Evolutionary conservation across 176 grass and related monocot species (phyloP), one percentile per base, ranked within the genome.

Genomic region (Eleusine coracana): DNA sequence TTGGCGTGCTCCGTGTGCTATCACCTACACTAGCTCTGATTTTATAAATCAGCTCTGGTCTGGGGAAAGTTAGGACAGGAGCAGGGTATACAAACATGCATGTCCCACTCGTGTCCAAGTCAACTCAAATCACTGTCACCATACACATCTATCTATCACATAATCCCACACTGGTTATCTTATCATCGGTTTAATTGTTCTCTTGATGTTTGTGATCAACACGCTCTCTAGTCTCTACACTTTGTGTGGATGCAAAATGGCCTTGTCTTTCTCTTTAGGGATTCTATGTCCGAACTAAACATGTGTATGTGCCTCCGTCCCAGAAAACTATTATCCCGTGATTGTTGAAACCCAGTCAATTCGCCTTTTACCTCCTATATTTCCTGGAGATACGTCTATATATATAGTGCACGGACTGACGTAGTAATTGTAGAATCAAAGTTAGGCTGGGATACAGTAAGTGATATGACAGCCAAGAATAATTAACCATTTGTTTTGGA

Each of bases 101-200:
- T 65, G 60, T 28, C 21, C 79, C 3, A 70, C 56, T 70, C 14
- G 14, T 52, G 25, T 34, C 15, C 9, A 25, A 7, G 55, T 85
- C 75, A 63, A 71, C 75, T 85, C 55, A 64, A 62, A 64, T 71
- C 75, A 63, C 45, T 63, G 52, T 78, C 52, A 34, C 23, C 17
- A 62, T 25, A 27, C 31, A 34, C 21, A 34, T 34, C 48, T 21
- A 56, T 56, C 54, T 15, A 14, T 52, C 50, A 58, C 55, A 20
- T 58, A 21, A 21, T 58, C 55, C 55, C 20, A n/a, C 55, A n/a
- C 20, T 58, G 20, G 6, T 58, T 21, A 52, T 52, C 55, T 58
- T 58, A 58, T 58, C 20, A 58, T 58, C n/a, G 20, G 55, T n/a
- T 58, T 34, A 34, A 34, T 2, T 34, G 2, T 58, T 1, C n/a